Conservation (phyloP, 305 asterid species). For the Fraxinus albicans region DNA sequence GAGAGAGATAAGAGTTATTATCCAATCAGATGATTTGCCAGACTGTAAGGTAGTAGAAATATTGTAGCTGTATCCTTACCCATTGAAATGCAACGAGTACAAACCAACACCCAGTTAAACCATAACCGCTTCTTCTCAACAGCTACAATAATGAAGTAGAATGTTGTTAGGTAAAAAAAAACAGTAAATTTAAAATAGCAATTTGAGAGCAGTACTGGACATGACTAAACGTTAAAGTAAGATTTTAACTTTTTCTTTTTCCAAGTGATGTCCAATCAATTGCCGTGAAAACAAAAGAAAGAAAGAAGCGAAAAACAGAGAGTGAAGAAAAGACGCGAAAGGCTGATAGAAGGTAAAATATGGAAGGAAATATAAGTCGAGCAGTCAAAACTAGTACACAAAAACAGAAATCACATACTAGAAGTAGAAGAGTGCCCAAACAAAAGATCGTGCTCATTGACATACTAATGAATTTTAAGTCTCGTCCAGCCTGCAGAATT, state of each 20-base stretch:
- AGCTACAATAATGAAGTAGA: constrained; percentile 37
- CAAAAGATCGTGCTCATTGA: constrained; percentile 69
- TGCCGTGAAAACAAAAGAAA: background rate
- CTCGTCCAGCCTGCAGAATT: constrained; percentile 82
- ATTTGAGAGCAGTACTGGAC: background rate
- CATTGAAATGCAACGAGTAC: constrained; percentile 91
- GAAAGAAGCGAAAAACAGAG: background rate
- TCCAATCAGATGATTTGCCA: background rate
- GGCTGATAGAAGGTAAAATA: background rate
- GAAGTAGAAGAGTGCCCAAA: constrained; percentile 63
- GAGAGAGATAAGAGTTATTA: constrained; percentile 9
- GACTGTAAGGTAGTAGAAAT: constrained; percentile 7
- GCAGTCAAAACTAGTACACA: constrained; percentile 13
- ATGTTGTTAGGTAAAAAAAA: background rate
- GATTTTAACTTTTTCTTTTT: background rate
- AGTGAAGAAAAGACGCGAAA: background rate
- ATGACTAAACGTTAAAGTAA: background rate
- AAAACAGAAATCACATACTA: constrained; percentile 46
- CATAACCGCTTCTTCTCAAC: constrained; percentile 61
- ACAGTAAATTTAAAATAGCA: background rate
- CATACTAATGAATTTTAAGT: constrained; percentile 74
- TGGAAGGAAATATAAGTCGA: background rate
- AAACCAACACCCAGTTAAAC: constrained; percentile 83
- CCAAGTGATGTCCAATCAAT: background rate
- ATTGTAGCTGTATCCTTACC: constrained; percentile 39